Evolutionary conservation across 169 alveolate genomes (phyloP), one percentile per base, ranked within the genome.

Genomic region (Eimeria maxima): DNA sequence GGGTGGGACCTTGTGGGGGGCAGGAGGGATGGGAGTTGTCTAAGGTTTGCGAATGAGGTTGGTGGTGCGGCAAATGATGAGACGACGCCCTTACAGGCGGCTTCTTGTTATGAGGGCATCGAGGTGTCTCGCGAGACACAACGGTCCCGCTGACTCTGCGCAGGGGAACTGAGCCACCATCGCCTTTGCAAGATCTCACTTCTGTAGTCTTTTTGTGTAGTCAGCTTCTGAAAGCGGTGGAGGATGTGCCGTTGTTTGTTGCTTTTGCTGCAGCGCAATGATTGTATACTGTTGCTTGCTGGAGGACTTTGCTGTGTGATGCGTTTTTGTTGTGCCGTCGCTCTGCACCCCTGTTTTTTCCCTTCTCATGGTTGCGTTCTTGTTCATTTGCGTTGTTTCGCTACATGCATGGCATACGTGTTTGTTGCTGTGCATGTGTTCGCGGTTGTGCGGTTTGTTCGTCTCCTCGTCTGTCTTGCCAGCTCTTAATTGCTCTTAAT

Each of bases 91-190:
- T 29, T 50, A 47, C 60, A 83, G 74, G 91, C 91, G 74, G 74
- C 18, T 38, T 29, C 27, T 83, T 10, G 33, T 27, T 53, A 44
- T 83, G 91, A 83, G 91, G 74, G 91, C 50, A 27, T 83, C 91
- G 42, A 50, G 5, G 45, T 50, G 67, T 83, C 76, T 55, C 55
- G 76, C 22, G 45, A 83, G 91, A 16, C 33, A 42, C 50, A 83
- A 10, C 53, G 42, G 76, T 74, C 91, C 60, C 91, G 71, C 45
- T 83, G 91, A 83, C 91, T 53, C 91, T 55, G 91, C 91, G 91
- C 91, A 83, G 91, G 91, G 91, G 91, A 83, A 50, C 91, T 83
- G 91, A 83, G 10, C 8, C 5, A 55, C 8, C 57, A 10, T 8
- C 11, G 55, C 55, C 38, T 7, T 38, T 65, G 18, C 74, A 3